These are phyloP conservation scores for Fusarium circinatum DNA, from an alignment of 2,329 filamentous ascomycete species.

Conservation along the genomic window DNA sequence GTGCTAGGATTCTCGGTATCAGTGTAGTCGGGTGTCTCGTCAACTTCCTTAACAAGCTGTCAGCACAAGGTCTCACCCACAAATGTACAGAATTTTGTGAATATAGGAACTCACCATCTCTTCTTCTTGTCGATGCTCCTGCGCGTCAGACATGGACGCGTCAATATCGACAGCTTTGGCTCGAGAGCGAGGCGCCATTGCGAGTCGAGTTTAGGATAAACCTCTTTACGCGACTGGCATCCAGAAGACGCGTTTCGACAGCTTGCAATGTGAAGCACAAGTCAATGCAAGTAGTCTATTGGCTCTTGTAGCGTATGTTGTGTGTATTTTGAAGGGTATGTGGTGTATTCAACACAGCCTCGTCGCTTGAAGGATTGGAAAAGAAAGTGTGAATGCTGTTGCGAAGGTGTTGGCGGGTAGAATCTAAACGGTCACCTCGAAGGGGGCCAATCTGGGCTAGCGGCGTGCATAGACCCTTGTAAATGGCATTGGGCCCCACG, in stretches of 20 bases:
- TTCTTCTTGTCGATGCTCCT: slow-evolving; percentile 57
- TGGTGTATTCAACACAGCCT: slow-evolving; percentile 17
- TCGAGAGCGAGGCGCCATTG: slow-evolving; percentile 66
- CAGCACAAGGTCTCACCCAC: slow-evolving; percentile 16
- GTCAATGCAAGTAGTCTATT: slow-evolving; percentile 7
- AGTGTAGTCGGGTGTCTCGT: slow-evolving; percentile 73
- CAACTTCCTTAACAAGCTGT: slow-evolving; percentile 60
- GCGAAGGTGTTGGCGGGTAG: slow-evolving; percentile 45
- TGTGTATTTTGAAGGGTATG: neutral
- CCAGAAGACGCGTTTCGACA: slow-evolving; percentile 58
- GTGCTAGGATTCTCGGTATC: slow-evolving; percentile 75
- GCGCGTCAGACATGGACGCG: slow-evolving; percentile 72
- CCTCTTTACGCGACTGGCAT: slow-evolving; percentile 65
- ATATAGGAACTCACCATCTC: slow-evolving; percentile 57
- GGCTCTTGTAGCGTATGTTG: neutral
- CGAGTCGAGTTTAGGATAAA: slow-evolving; percentile 45
- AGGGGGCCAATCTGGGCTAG: slow-evolving; percentile 49
- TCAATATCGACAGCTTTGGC: slow-evolving; percentile 66
- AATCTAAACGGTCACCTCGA: slow-evolving; percentile 50
- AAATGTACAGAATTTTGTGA: neutral
- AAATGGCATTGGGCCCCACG: slow-evolving; percentile 34
- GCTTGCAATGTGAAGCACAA: slow-evolving; percentile 17
- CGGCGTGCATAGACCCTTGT: slow-evolving; percentile 43
- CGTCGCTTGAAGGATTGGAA: slow-evolving; percentile 18
- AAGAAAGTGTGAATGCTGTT: slow-evolving; percentile 48